Evolutionary conservation across 768 basidiomycete genomes (phyloP), one percentile per base, ranked within the genome.

Genomic region (Rossbeevera mucosa): DNA sequence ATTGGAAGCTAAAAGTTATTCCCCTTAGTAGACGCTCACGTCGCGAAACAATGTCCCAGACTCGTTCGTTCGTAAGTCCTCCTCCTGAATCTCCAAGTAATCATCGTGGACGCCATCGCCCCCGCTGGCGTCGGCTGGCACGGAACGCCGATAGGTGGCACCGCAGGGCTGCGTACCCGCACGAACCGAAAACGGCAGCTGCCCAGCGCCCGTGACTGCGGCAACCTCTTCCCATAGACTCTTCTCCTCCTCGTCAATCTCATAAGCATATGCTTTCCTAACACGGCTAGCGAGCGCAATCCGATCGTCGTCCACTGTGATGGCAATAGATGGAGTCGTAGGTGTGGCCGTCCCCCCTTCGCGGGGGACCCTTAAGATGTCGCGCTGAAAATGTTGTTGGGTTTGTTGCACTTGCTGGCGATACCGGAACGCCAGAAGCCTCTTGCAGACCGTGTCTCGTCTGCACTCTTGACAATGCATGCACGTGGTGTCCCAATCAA

Each of bases 191-290:
- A 68, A 58, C 47, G 55, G 21, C 7, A 50, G 31, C 4, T 55
- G 53, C 20, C 51, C 57, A 0, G 41, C 44, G 14, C 56, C 59
- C 2, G 64, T 67, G 38, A 52, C 59, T 26, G 58, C 63, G 38
- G 61, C 57, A 22, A 69, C 56, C 45, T 69, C 67, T 18, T 60
- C 59, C 64, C 67, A 70, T 13, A 69, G 47, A 44, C 46, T 54
- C 44, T 54, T 59, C 43, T 69, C 67, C 18, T 68, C 63, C 2
- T 69, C 67, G 26, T 61, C 57, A 28, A 55, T 26, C 16, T 54
- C 66, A 22, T 61, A 59, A 46, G 58, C 47, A 42, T 56, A 63
- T 41, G 6, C 51, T 30, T 64, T 56, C 0, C 61, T 54, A 16
- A 56, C 48, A 11, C 47, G 53, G 12, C 42, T 28, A 0, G 59